Evolutionary conservation across 768 basidiomycete genomes (phyloP), one percentile per base, ranked within the genome.

Genomic region (Boletus reticulatus): DNA sequence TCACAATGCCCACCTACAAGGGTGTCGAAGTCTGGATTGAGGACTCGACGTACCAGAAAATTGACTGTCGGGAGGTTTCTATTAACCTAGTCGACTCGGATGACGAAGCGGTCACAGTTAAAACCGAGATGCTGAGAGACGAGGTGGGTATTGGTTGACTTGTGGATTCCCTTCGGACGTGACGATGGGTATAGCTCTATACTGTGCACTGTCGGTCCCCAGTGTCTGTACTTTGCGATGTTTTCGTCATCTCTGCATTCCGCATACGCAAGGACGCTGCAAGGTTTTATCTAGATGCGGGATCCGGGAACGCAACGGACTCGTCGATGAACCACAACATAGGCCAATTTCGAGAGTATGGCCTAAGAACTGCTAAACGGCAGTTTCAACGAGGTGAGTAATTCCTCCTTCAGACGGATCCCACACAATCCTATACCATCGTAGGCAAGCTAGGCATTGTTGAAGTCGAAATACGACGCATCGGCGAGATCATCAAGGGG

Each of bases 11-110:
- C 44, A 44, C 44, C 19, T 50, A 55, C 62, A 57, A 46, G 20
- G 52, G 24, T 24, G 48, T 63, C 39, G 62, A 63, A 34, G 52
- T 53, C 22, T 64, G 62, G 63, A 41, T 61, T 20, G 59, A 64
- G 36, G 62, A 61, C 31, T 54, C 59, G 11, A n/a, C 48, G 20
- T 4, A 49, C n/a, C 46, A 37, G 8, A 64, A 45, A 32, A 19
- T 64, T 27, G 16, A 22, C 24, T 32, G 50, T 19, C 52, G 42
- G 14, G 46, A 41, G 4, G 27, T 57, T 8, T 36, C 52, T 14
- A 52, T 64, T 39, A 41, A 52, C 46, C 29, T 64, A 11, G 29
- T 64, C 17, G 55, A 51, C 22, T 24, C 22, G 7, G 42, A 61
- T 42, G 55, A 57, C 50, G 41, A 38, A 41, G 52, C 58, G 4